Conservation (phyloP, 257 asterid species). For the Primulina tabacum region DNA sequence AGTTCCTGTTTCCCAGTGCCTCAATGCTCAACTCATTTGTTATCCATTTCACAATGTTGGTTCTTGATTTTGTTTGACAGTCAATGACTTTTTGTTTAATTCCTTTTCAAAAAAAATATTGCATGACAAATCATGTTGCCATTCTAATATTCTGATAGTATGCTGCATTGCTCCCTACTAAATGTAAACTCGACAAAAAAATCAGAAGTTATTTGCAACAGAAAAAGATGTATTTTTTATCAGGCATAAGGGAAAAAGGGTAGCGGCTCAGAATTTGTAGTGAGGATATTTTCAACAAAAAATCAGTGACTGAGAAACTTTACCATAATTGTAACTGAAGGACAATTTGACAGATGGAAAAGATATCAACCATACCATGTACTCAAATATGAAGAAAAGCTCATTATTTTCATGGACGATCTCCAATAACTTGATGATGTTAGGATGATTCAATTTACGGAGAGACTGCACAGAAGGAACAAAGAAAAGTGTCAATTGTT, state of each 20-base stretch:
- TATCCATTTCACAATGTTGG: too few species aligned
- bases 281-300: too few species aligned
- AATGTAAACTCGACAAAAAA: not conserved
- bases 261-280: not conserved
- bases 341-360: conserved; percentile 12
- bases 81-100: not conserved
- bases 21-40: not conserved
- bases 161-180: not conserved
- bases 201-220: not conserved
- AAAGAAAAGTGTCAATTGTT: conserved; percentile 17
- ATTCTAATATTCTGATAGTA: too few species aligned
- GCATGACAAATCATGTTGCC: not conserved
- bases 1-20: not conserved
- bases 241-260: not conserved
- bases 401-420: conserved; percentile 87
- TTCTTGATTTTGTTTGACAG: not conserved
- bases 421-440: conserved; percentile 87
- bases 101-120: not conserved
- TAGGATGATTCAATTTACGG: conserved; percentile 74
- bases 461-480: conserved; percentile 62
- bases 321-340: conserved; percentile 2
- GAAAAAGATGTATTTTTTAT: too few species aligned
- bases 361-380: conserved; percentile 60
- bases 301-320: not conserved
- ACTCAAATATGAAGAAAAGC: conserved; percentile 90